Percentiles rank a stretch among this genome's conserved stretches.
These are phyloP conservation scores for Citrus australasica DNA, from an alignment of 345 rosid genomes.

Conservation along the genomic window DNA sequence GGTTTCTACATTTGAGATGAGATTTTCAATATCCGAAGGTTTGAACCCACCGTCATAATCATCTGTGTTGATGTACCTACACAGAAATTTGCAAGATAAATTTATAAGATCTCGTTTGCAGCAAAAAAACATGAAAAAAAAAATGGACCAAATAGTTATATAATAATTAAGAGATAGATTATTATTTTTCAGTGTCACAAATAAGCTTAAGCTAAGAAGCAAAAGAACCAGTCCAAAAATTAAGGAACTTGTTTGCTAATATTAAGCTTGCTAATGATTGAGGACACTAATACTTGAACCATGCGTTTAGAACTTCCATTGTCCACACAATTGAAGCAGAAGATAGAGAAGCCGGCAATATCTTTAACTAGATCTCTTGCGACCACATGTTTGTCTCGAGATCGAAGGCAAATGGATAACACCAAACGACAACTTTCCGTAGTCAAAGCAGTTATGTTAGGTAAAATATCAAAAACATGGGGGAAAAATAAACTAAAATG, in stretches of 20 bases:
- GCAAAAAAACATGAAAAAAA: too few relatives aligned
- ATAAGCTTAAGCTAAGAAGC: background rate
- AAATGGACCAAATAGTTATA: background rate
- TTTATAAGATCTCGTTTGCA: background rate
- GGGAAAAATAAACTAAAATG: background rate
- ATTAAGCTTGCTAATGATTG: background rate
- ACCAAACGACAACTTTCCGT: background rate
- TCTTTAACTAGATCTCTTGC: background rate
- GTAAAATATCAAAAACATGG: background rate
- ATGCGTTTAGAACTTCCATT: background rate
- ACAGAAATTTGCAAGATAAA: background rate
- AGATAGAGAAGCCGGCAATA: background rate
- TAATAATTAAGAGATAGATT: background rate
- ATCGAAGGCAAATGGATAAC: background rate
- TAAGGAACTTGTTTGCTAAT: too few relatives aligned
- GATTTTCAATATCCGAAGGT: slow-evolving; percentile 29
- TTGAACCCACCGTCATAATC: slow-evolving; percentile 65
- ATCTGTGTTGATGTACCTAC: slow-evolving; percentile 54
- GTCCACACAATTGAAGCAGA: slow-evolving; percentile 7
- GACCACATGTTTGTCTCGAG: slow-evolving; percentile 14
- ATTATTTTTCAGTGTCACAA: too few relatives aligned
- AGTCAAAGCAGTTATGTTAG: background rate
- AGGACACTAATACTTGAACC: background rate
- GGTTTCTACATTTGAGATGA: slow-evolving; percentile 46
- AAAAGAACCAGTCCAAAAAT: background rate